Evolutionary conservation across 169 alveolate genomes (phyloP).

Genomic region (Plasmodium gonderi): DNA sequence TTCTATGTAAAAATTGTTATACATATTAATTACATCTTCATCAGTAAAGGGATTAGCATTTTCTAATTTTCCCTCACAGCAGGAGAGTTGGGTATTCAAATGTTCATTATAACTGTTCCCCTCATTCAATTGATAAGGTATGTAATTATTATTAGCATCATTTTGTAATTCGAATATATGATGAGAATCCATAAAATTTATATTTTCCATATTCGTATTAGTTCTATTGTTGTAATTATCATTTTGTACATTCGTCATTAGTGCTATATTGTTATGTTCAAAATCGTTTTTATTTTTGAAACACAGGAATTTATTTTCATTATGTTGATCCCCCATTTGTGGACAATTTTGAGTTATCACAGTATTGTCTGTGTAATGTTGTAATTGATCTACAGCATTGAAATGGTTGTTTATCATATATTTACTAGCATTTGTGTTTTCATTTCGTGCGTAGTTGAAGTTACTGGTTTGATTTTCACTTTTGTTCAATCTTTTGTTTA

Average conservation of each 20-base stretch:
- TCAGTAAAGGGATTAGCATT: background rate
- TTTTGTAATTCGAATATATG: background rate
- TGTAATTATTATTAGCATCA: background rate
- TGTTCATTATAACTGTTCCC: background rate
- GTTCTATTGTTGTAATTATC: background rate
- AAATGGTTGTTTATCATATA: background rate
- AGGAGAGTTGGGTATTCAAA: background rate
- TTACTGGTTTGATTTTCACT: background rate
- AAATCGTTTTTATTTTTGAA: background rate
- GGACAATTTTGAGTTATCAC: background rate
- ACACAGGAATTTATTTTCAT: background rate
- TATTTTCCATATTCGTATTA: background rate
- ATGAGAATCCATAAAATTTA: background rate
- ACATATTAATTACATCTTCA: background rate
- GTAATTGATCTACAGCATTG: background rate
- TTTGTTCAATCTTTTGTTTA: background rate
- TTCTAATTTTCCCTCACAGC: slow-evolving; percentile 8
- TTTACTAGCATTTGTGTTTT: background rate
- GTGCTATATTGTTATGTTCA: background rate
- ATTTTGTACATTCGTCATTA: background rate
- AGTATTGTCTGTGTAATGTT: background rate
- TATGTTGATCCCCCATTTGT: background rate
- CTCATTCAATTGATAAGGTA: background rate
- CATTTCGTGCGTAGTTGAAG: background rate
- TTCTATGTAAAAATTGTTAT: background rate